Evolutionary conservation across 805 yeast genomes (phyloP).

Genomic region (Maudiozyma serrabonitensis): DNA sequence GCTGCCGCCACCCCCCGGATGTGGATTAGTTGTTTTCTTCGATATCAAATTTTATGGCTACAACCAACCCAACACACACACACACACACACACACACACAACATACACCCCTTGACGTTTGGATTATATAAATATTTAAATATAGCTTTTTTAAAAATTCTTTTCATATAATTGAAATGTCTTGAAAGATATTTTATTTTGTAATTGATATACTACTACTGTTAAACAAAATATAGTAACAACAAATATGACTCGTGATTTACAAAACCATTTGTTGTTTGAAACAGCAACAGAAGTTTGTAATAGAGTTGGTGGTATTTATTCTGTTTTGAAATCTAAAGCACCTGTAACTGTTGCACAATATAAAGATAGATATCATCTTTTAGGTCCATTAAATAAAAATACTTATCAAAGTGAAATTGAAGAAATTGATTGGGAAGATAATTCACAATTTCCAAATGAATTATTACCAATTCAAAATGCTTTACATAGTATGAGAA

Average conservation of each 20-base stretch:
- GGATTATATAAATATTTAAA: too few species aligned
- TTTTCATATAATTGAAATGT: too few species aligned
- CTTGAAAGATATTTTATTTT: too few species aligned
- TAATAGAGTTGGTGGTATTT: constrained; percentile 94
- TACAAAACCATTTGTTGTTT: constrained; percentile 75
- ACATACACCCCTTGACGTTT: too few species aligned
- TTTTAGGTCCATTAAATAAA: constrained; percentile 78
- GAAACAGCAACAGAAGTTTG: constrained; percentile 98
- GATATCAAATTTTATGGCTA: not conserved
- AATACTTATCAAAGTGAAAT: constrained; percentile 70
- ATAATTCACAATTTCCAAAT: constrained; percentile 30
- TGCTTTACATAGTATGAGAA: constrained; percentile 67
- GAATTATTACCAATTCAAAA: constrained; percentile 24
- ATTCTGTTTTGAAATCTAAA: constrained; percentile 90
- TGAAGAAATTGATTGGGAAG: constrained; percentile 57
- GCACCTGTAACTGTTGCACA: constrained; percentile 95
- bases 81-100: too few species aligned
- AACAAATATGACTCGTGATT: constrained; percentile 66
- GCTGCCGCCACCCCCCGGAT: too few species aligned
- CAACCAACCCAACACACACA: not conserved
- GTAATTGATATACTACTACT: too few species aligned
- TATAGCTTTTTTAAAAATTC: too few species aligned
- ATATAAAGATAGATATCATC: constrained; percentile 75
- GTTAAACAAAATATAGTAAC: too few species aligned
- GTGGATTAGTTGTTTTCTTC: too few species aligned